Conservation (phyloP, 805 yeast species). For the Starmerella apicola region DNA sequence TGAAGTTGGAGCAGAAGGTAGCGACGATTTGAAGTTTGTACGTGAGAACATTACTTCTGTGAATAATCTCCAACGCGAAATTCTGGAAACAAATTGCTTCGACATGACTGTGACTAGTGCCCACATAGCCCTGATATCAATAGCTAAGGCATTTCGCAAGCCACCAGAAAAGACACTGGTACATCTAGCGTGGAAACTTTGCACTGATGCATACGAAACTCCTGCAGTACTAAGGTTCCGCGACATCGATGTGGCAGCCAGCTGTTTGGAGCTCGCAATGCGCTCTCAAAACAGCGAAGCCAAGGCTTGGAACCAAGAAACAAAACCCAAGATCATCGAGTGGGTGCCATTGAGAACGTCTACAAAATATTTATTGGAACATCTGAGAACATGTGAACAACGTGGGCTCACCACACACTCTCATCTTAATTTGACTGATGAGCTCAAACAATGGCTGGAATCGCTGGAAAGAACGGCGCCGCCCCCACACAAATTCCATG, state of each 20-base stretch:
- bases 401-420: slow-evolving; percentile 3
- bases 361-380: slow-evolving; percentile 9
- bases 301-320: background rate
- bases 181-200: slow-evolving; percentile 56
- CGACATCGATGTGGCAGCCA: slow-evolving; percentile 62
- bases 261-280: slow-evolving; percentile 46
- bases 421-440: background rate
- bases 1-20: background rate
- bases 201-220: slow-evolving; percentile 61
- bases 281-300: background rate
- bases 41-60: slow-evolving; percentile 1
- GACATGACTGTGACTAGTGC: slow-evolving; percentile 61
- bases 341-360: slow-evolving; percentile 2
- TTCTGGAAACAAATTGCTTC: slow-evolving; percentile 65
- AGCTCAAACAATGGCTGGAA: slow-evolving; percentile 1
- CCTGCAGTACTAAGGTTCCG: slow-evolving; percentile 59
- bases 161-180: slow-evolving; percentile 38
- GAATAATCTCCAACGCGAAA: slow-evolving; percentile 50
- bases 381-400: slow-evolving; percentile 3
- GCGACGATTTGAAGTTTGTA: background rate
- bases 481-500: no score
- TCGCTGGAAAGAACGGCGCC: slow-evolving; percentile 1
- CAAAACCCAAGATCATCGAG: background rate
- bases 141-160: slow-evolving; percentile 39
- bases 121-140: slow-evolving; percentile 55